Conservation (phyloP, 2,329 filamentous ascomycete genomes). For the Botrytis byssoidea region DNA sequence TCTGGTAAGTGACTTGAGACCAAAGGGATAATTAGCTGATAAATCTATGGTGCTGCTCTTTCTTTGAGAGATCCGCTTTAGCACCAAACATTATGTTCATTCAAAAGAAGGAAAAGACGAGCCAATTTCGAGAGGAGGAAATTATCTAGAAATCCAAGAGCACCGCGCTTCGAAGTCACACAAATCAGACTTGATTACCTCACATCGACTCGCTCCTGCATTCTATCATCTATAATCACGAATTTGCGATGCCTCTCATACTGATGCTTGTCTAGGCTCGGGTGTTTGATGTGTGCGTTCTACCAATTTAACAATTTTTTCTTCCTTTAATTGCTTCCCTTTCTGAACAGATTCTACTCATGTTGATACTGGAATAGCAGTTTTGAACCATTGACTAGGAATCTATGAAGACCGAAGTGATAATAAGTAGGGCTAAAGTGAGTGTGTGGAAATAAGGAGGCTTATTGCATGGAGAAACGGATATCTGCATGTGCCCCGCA, state of each 20-base stretch:
- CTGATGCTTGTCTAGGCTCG: neutral
- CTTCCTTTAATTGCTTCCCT: neutral
- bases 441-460: neutral
- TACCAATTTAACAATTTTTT: too few species aligned
- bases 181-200: neutral
- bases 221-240: neutral
- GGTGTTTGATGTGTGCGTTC: neutral
- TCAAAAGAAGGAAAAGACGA: neutral
- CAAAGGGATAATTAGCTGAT: fast-evolving
- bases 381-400: too few species aligned
- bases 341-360: neutral
- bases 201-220: too few species aligned
- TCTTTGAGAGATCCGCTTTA: neutral
- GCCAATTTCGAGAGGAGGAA: neutral
- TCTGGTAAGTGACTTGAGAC: neutral
- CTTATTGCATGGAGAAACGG: neutral
- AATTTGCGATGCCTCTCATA: neutral
- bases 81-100: neutral
- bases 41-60: neutral
- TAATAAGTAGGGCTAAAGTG: neutral
- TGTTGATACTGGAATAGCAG: neutral
- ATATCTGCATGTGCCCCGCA: neutral
- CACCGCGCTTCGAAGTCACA: too few species aligned
- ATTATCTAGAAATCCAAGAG: too few species aligned
- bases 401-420: neutral